Evolutionary conservation across 495 filamentous ascomycete genomes (phyloP).

Genomic region (Penicillium herquei): DNA sequence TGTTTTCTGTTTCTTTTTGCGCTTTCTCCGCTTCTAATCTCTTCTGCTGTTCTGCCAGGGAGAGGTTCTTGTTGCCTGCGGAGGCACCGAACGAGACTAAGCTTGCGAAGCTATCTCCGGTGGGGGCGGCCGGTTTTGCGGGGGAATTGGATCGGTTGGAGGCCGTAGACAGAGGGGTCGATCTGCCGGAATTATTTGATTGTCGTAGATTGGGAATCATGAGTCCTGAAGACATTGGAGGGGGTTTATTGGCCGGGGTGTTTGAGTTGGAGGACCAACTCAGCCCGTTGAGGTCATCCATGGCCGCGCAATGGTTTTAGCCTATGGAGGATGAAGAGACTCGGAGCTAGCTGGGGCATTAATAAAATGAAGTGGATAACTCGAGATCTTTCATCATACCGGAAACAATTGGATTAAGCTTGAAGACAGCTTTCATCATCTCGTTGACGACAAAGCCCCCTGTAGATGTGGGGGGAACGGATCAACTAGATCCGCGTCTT

Average conservation of each 20-base stretch:
- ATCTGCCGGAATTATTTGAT: conserved; percentile 59
- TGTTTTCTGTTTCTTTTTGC: conserved; percentile 70
- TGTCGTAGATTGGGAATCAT: conserved; percentile 59
- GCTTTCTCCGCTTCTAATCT: conserved; percentile 73
- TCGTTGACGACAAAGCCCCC: conserved; percentile 8
- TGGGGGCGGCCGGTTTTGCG: conserved; percentile 59
- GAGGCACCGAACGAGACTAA: conserved; percentile 72
- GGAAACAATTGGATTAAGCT: conserved; percentile 9
- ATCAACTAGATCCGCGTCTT: too few species aligned
- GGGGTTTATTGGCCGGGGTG: conserved; percentile 39
- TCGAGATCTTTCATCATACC: neutral
- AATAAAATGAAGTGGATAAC: neutral
- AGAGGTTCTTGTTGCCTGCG: conserved; percentile 66
- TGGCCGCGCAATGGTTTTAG: conserved; percentile 23
- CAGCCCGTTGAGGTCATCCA: conserved; percentile 60
- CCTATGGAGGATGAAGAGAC: neutral
- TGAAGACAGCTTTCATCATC: conserved; percentile 4
- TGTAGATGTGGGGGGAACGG: conserved; percentile 15
- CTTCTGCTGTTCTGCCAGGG: conserved; percentile 82
- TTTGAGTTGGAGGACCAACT: conserved; percentile 51
- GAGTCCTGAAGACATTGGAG: conserved; percentile 51
- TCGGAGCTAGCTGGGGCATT: neutral
- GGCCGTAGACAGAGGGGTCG: conserved; percentile 62
- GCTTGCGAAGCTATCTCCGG: conserved; percentile 84
- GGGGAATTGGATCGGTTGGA: conserved; percentile 48